Evolutionary conservation across 2,329 filamentous ascomycete species (phyloP).

Genomic region (Curvularia eragrostidis): DNA sequence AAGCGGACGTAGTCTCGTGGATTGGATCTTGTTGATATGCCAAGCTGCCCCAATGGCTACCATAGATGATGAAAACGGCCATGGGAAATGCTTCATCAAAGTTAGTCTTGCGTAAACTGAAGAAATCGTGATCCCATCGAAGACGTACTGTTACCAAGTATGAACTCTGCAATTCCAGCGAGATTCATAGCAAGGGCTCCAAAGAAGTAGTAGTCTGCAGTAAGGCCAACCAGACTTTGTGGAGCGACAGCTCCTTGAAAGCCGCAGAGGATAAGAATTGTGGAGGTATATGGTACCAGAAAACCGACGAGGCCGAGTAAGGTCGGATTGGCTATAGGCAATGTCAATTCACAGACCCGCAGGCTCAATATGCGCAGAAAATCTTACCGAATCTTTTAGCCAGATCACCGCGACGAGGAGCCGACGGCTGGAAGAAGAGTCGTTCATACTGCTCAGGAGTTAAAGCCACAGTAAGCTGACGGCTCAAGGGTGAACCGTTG

Average conservation of each 20-base stretch:
- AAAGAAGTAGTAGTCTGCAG: slow-evolving; percentile 35
- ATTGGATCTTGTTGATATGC: slow-evolving; percentile 31
- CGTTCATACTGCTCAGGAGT: slow-evolving; percentile 33
- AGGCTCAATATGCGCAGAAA: neutral
- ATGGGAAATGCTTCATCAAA: slow-evolving; percentile 28
- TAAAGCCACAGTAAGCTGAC: slow-evolving; percentile 29
- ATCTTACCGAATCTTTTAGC: slow-evolving; percentile 28
- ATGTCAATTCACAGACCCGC: neutral
- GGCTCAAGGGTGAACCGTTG: slow-evolving; percentile 21
- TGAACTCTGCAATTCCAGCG: slow-evolving; percentile 30
- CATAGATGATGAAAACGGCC: slow-evolving; percentile 32
- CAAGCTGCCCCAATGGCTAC: slow-evolving; percentile 29
- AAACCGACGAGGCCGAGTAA: slow-evolving; percentile 30
- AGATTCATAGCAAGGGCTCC: slow-evolving; percentile 30
- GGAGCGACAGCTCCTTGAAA: slow-evolving; percentile 30
- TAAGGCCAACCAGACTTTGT: slow-evolving; percentile 27
- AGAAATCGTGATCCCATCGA: neutral
- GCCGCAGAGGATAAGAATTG: slow-evolving; percentile 29
- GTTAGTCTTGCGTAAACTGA: neutral
- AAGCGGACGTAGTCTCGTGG: slow-evolving; percentile 23
- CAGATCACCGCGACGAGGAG: slow-evolving; percentile 27
- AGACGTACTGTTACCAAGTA: slow-evolving; percentile 29
- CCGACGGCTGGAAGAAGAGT: slow-evolving; percentile 34
- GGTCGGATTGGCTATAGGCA: slow-evolving; percentile 23
- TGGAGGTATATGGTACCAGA: slow-evolving; percentile 30